Percentiles rank a stretch among this genome's conserved stretches.
phyloP scores from a whole-genome alignment of 345 rosid species.

The Bretschneidera sinensis region DNA sequence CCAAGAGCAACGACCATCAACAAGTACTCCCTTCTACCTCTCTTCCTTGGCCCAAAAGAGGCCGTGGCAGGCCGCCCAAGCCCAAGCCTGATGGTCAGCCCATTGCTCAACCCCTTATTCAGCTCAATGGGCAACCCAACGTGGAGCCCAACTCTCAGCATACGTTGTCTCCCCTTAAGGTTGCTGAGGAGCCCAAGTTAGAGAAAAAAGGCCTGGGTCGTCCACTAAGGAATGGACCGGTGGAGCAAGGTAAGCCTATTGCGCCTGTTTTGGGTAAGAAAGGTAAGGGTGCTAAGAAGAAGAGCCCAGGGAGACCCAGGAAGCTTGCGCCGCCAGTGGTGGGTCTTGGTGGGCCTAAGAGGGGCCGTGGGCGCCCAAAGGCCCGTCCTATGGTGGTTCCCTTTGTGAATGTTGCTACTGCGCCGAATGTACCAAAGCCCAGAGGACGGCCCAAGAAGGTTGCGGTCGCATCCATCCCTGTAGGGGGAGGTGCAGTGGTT shows the following conservation, averaged over 20 bases:
- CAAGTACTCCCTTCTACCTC: slow-evolving; percentile 10
- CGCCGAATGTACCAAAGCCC: slow-evolving; percentile 20
- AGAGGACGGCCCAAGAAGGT: slow-evolving; percentile 58
- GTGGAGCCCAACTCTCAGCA: slow-evolving; percentile 1
- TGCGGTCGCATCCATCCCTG: not conserved
- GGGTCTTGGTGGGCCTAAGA: slow-evolving; percentile 24
- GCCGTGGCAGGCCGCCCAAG: slow-evolving; percentile 78
- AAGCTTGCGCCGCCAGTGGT: slow-evolving; percentile 18
- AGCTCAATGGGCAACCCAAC: too few relatives aligned
- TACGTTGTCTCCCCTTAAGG: slow-evolving; percentile 3
- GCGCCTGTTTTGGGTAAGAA: too few relatives aligned
- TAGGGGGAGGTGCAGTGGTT: slow-evolving; percentile 10
- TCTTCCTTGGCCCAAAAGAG: slow-evolving; percentile 35
- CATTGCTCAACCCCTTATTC: not conserved
- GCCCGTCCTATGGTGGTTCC: slow-evolving; percentile 22
- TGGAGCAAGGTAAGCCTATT: not conserved
- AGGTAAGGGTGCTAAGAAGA: slow-evolving; percentile 21
- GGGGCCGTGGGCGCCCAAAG: slow-evolving; percentile 46
- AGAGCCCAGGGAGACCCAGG: slow-evolving; percentile 20
- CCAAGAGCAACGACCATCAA: slow-evolving; percentile 2
- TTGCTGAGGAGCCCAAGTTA: slow-evolving; percentile 3
- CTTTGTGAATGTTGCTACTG: slow-evolving; percentile 8
- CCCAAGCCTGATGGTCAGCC: slow-evolving; percentile 12
- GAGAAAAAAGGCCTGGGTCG: not conserved
- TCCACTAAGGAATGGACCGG: too few relatives aligned